Evolutionary conservation across 805 yeast species (phyloP), one percentile per base, ranked within the genome.

Genomic region (Metschnikowia corniflorae): DNA sequence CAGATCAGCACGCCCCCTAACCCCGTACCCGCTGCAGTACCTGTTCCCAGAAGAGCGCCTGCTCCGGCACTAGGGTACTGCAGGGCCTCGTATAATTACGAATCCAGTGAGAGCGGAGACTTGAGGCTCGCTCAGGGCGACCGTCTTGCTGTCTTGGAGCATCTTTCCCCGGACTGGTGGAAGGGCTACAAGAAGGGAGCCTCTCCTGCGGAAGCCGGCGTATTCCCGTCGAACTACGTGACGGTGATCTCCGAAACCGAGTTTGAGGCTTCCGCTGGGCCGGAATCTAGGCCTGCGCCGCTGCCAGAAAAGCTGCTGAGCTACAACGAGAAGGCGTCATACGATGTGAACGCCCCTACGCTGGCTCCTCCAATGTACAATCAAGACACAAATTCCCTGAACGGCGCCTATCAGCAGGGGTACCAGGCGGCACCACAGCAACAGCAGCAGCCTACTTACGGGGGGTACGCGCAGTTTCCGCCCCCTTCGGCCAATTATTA

Each of bases 201-300:
- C 29, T 34, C 34, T 6, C 45, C 59, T 1, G 75, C 77, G 5
- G 58, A 60, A 21, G 72, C 74, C 6, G 98, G 97, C 28, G 80
- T 89, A 54, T 89, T 93, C 66, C 98, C 98, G 7, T 67, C 91
- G 1, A 86, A 86, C 57, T 91, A 93, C 54, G 95, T 88, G 33
- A 72, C 46, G 16, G 44, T 70, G 26, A 54, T 71, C 4, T 48
- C 66, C 9, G 60, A 55, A 38, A 47, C 57, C 16, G 71, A 67
- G 31, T 61, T 55, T 39, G 16, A 31, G 35, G 55, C 59, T 5
- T 40, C 49, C 10, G 39, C 46, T 7, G 43, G 38, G 5, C 39
- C 40, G 10, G 58, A 52, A 38, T 49, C 51, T 35, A 14, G 26
- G 7, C 29, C 14, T 3, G 23, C 26, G 7, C 26, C 30, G 6